These are phyloP conservation scores for Termitomyces titanicus DNA, from an alignment of 768 basidiomycete species.

Conservation along the genomic window DNA sequence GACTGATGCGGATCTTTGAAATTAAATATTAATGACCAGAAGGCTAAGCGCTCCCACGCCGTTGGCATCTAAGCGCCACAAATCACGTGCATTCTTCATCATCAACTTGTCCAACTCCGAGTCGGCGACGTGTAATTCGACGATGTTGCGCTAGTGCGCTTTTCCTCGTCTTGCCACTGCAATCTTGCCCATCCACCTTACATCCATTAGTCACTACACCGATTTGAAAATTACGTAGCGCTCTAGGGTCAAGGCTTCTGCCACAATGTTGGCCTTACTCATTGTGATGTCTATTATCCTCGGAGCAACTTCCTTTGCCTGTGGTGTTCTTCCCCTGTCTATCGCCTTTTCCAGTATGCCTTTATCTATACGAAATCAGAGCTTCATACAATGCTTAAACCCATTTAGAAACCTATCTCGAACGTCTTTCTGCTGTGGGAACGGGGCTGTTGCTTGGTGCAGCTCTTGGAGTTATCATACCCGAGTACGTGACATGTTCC, in stretches of 20 bases:
- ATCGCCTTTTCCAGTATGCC: conserved; percentile 69
- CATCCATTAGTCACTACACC: neutral
- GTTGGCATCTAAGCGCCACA: neutral
- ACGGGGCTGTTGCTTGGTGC: conserved; percentile 88
- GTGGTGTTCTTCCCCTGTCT: conserved; percentile 74
- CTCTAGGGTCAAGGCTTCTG: neutral
- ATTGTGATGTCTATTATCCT: conserved; percentile 58
- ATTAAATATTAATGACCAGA: too few relatives aligned
- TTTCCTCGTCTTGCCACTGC: neutral
- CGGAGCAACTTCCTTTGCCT: conserved; percentile 59
- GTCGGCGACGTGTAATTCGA: neutral
- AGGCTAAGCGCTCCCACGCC: too few relatives aligned
- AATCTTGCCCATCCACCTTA: too few relatives aligned
- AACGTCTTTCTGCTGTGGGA: conserved; percentile 54
- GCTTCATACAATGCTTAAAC: neutral
- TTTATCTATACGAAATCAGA: conserved; percentile 10
- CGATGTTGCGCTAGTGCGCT: neutral
- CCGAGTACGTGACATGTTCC: conserved; percentile 62
- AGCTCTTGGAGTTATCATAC: conserved; percentile 87
- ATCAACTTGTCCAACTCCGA: too few relatives aligned
- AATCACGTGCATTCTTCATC: neutral
- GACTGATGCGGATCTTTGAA: too few relatives aligned
- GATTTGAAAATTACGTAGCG: neutral
- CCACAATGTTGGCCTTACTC: conserved; percentile 35
- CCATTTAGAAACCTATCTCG: conserved; percentile 31